A percentile compares a stretch with the other conserved stretches of the same genome.
phyloP scores from a whole-genome alignment of 116 monocot genomes.

The Papilionanthe hybrid region DNA sequence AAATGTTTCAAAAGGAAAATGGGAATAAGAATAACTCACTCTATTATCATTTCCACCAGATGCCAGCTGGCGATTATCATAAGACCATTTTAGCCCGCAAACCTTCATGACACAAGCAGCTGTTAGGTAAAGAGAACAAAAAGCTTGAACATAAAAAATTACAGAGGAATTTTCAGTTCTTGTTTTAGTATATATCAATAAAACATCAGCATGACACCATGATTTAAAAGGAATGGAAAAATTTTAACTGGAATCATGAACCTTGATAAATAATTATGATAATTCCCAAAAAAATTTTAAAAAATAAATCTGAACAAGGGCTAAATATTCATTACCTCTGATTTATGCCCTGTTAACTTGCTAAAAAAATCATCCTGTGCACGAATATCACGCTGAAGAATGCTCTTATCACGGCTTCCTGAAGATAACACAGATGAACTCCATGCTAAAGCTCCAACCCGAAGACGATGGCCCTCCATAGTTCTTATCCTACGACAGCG shows the following conservation, averaged over 20 bases:
- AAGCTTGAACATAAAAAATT: neutral
- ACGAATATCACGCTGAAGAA: slow-evolving; percentile 95
- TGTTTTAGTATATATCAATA: neutral
- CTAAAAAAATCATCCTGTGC: slow-evolving; percentile 85
- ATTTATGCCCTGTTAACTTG: slow-evolving; percentile 89
- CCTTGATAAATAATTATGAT: neutral
- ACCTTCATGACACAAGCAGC: slow-evolving; percentile 38
- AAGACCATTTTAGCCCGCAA: slow-evolving; percentile 99
- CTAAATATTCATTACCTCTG: slow-evolving; percentile 55
- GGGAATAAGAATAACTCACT: slow-evolving; percentile 37
- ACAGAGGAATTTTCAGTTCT: neutral
- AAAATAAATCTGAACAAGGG: neutral
- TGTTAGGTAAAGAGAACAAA: neutral
- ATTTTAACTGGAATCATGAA: neutral
- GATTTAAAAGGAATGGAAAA: neutral
- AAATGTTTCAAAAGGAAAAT: neutral
- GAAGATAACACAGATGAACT: slow-evolving; percentile 93
- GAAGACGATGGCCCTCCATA: slow-evolving; percentile 81
- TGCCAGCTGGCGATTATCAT: slow-evolving; percentile 92
- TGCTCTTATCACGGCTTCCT: slow-evolving; percentile 85
- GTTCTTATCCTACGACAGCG: slow-evolving; percentile 76
- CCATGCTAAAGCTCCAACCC: slow-evolving; percentile 94
- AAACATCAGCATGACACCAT: slow-evolving; percentile 1
- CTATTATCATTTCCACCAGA: slow-evolving; percentile 99
- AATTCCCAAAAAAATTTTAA: neutral